phyloP scores from a whole-genome alignment of 129 eudicot genomes.

The Erigeron canadensis region DNA sequence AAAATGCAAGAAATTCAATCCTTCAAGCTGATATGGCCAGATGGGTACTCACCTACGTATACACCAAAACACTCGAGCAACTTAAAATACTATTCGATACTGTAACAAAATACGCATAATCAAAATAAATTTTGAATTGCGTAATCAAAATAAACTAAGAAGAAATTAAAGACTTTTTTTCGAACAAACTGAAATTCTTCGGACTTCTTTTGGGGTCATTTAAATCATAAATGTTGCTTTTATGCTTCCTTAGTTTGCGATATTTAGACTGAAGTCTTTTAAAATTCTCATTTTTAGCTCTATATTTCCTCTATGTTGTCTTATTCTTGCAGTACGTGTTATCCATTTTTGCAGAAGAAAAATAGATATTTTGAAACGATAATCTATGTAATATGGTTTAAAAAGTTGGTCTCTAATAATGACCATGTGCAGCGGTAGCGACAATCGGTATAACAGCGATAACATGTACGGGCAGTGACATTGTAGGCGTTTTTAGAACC shows the following conservation, averaged over 20 bases:
- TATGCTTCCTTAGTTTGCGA: neutral
- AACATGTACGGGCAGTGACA: too few relatives aligned
- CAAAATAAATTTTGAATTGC: neutral
- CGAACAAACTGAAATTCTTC: neutral
- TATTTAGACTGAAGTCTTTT: neutral
- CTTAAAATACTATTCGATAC: neutral
- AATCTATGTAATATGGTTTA: too few relatives aligned
- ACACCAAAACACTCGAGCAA: neutral
- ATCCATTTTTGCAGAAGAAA: too few relatives aligned
- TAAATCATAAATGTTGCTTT: neutral
- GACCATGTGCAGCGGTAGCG: too few relatives aligned
- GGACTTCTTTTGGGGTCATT: neutral
- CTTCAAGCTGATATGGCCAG: neutral
- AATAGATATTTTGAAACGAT: too few relatives aligned
- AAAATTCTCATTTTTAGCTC: constrained; percentile 1
- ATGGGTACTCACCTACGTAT: neutral
- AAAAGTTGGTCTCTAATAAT: too few relatives aligned
- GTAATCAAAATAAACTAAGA: neutral
- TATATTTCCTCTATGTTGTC: too few relatives aligned
- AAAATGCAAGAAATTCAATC: neutral
- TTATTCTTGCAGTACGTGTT: too few relatives aligned
- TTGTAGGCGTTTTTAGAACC: too few relatives aligned
- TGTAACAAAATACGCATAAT: too few relatives aligned
- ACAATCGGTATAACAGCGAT: too few relatives aligned
- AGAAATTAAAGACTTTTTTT: neutral